These are phyloP conservation scores for Tetrapisispora nanseiensis DNA, from an alignment of 805 yeast species.

Conservation along the genomic window DNA sequence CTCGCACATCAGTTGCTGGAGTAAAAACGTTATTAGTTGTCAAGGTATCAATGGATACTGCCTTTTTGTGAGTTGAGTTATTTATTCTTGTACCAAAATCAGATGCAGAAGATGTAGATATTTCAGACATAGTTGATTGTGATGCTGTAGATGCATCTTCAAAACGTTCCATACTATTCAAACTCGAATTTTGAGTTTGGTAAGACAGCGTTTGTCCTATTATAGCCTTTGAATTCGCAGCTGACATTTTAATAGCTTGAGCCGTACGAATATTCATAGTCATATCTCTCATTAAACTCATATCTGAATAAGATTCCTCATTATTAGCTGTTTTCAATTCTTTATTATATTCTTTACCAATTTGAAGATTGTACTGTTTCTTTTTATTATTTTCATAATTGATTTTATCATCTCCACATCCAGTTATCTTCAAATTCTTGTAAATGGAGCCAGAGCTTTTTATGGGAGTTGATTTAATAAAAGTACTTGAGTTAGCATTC, in stretches of 20 bases:
- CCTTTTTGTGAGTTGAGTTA: slow-evolving; percentile 20
- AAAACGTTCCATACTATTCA: slow-evolving; percentile 17
- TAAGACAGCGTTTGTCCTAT: slow-evolving; percentile 2
- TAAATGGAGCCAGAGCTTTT: background rate
- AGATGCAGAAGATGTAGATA: slow-evolving; percentile 14
- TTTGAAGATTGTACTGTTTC: too few species aligned
- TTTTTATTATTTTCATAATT: slow-evolving; percentile 6
- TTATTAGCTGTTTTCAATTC: slow-evolving; percentile 3
- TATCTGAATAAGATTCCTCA: slow-evolving; percentile 15
- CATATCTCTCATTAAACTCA: slow-evolving; percentile 25
- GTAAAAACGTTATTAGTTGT: slow-evolving; percentile 23
- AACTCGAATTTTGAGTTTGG: slow-evolving; percentile 5
- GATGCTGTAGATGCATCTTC: slow-evolving; percentile 24
- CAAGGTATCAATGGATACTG: slow-evolving; percentile 27
- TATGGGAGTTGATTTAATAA: slow-evolving; percentile 1
- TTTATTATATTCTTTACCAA: too few species aligned
- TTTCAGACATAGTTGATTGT: background rate
- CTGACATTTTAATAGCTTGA: slow-evolving; percentile 22
- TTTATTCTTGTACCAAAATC: slow-evolving; percentile 4
- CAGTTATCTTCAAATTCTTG: background rate
- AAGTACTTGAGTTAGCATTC: background rate
- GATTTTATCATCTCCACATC: background rate
- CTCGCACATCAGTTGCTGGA: slow-evolving; percentile 27
- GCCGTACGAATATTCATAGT: slow-evolving; percentile 23
- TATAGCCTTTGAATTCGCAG: slow-evolving; percentile 1